Evolutionary conservation across 257 asterid species (phyloP), one percentile per base, ranked within the genome.

Genomic region (Ophiorrhiza pumila): DNA sequence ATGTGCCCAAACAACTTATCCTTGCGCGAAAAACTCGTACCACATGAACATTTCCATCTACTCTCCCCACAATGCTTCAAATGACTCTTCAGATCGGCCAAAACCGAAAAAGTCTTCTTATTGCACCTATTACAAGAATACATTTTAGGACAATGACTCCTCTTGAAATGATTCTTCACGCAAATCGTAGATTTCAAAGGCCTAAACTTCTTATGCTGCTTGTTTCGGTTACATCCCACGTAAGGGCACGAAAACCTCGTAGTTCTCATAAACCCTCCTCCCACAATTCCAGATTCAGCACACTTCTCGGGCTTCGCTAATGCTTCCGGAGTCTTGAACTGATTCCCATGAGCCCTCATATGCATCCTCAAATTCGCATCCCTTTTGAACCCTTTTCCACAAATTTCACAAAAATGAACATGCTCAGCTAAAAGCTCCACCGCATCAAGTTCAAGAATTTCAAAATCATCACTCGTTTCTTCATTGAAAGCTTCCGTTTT

Each of bases 281-380:
- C 57, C 2, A 80, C 3, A 4, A 23, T 66, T 17, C 4, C 31
- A 56, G 42, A 67, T 0, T 70, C 91, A 5, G 65, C 76, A 43
- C 41, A 49, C 31, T 77, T 85, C 0, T 77, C 88, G 9, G 98
- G 97, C 77, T 85, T 88, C 45, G 95, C 85, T 68, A 94, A 57
- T 9, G 99, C 99, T 70, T 87, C 92, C 4, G 79, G 70, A 4
- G 97, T 94, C 86, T 91, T 94, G 88, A 81, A 94, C 67, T 80
- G 93, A 45, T 91, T 84, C 39, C 97, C 97, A 31, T 94, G 99
- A 7, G 99, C 97, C 63, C 99, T 73, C 98, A 94, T 94, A 68
- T 94, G 98, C 98, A 94, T 94, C 91, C 98, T 68, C 68, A 91
- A 71, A 85, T 94, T 94, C 27, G 98, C 98, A 74, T 94, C 98